Evolutionary conservation across 768 basidiomycete genomes (phyloP).

Genomic region (Boletus vinaceobasis): DNA sequence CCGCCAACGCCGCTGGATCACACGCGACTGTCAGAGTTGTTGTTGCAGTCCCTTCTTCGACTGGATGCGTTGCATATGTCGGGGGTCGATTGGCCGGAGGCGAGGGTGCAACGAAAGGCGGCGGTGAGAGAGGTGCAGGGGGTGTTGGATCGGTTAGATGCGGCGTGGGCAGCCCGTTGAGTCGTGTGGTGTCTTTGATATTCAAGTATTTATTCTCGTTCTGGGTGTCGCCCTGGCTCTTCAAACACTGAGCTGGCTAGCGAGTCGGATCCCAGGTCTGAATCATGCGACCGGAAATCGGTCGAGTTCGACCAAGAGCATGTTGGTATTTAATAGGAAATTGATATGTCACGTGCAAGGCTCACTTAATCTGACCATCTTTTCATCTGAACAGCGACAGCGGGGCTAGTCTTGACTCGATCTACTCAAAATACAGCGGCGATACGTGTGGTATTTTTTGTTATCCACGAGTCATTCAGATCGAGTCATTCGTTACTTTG

Average conservation of each 20-base stretch:
- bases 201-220: neutral
- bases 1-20: slow-evolving; percentile 37
- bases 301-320: neutral
- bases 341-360: neutral
- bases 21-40: slow-evolving; percentile 68
- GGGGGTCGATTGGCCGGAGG: slow-evolving; percentile 72
- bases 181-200: neutral
- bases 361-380: neutral
- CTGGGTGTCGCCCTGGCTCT: neutral
- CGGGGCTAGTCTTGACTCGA: neutral
- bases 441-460: neutral
- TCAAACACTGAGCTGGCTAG: too few relatives aligned
- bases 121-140: slow-evolving; percentile 85
- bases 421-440: neutral
- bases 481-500: slow-evolving; percentile 11
- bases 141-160: slow-evolving; percentile 77
- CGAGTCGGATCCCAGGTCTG: too few relatives aligned
- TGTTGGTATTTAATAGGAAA: too few relatives aligned
- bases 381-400: neutral
- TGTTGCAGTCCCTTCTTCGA: slow-evolving; percentile 83
- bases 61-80: slow-evolving; percentile 73
- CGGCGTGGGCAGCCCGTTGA: slow-evolving; percentile 49
- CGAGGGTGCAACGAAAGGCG: slow-evolving; percentile 75
- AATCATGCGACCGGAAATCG: neutral
- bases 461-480: slow-evolving; percentile 4